Evolutionary conservation across 768 basidiomycete species (phyloP), one percentile per base, ranked within the genome.

Genomic region (Naganishia vishniacii): DNA sequence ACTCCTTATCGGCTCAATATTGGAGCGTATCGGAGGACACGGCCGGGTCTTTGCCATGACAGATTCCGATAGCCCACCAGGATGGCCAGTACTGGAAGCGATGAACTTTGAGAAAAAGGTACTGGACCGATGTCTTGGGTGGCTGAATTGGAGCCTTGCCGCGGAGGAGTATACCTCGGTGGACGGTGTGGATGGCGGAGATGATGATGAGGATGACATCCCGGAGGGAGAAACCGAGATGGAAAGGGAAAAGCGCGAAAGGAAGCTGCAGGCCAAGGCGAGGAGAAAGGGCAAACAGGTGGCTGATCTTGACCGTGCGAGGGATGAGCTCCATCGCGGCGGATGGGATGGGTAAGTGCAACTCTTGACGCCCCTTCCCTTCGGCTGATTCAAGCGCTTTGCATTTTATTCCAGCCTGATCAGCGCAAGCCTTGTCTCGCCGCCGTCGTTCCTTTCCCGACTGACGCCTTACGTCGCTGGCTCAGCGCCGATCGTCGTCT

Each of bases 61-160:
- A 68, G 89, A 93, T 67, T 84, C 86, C 32, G 94, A 97, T 70
- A 90, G 88, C 13, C 92, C 94, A 5, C 94, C 95, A 7, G 87
- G 91, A 44, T 94, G 90, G 76, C 88, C 89, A 13, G 83, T 91
- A 23, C 76, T 91, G 73, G 79, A 81, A 3, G 81, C 86, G 64
- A 91, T 98, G 89, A 98, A 98, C 78, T 91, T 92, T 72, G 79
- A 81, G 18, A 76, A 82, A 4, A 81, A 86, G 12, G 78, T 78
- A 48, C 37, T 90, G 62, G 80, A 82, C 1, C 84, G 85, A 0
- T 71, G 70, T 61, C 69, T 76, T 15, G 70, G 69, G 48, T 70
- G 66, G 63, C 78, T 98, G 20, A 95, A 95, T 75, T 99, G 94
- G 94, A 88, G 89, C 25, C 88, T 89, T 12, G 85, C 86, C 16